Conservation (phyloP, 305 asterid genomes). For the Rubia balearica region DNA sequence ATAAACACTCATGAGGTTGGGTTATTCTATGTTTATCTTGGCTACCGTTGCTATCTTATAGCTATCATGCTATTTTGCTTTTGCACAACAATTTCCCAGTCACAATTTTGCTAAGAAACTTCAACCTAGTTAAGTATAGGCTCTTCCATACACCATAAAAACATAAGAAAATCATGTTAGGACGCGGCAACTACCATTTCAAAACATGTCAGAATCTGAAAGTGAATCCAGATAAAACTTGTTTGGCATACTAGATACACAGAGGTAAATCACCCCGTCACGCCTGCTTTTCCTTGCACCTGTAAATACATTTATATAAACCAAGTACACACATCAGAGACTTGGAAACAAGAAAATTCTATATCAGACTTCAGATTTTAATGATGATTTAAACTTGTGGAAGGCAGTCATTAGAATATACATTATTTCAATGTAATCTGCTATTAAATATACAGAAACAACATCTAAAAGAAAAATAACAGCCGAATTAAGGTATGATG, state of each 20-base stretch:
- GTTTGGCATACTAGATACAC: constrained; percentile 16
- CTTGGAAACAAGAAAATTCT: neutral
- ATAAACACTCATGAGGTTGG: too few species aligned
- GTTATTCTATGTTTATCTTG: too few species aligned
- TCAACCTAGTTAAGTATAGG: neutral
- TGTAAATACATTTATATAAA: constrained; percentile 21
- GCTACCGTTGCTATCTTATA: too few species aligned
- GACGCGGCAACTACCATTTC: neutral
- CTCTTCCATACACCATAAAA: neutral
- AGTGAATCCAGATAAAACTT: constrained; percentile 16
- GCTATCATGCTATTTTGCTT: too few species aligned
- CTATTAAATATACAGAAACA: too few species aligned
- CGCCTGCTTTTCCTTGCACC: constrained; percentile 35
- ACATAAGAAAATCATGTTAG: neutral
- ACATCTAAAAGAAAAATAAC: neutral
- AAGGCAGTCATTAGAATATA: neutral
- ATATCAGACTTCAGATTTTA: neutral
- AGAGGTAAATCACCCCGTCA: constrained; percentile 2
- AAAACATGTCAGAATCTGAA: constrained; percentile 15
- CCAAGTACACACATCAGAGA: neutral
- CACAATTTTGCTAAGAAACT: neutral
- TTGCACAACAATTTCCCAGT: too few species aligned
- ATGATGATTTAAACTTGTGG: neutral
- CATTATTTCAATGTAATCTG: neutral
- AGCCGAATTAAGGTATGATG: neutral